phyloP scores from a whole-genome alignment of 2,329 filamentous ascomycete genomes.

The Geosmithia putterillii region DNA sequence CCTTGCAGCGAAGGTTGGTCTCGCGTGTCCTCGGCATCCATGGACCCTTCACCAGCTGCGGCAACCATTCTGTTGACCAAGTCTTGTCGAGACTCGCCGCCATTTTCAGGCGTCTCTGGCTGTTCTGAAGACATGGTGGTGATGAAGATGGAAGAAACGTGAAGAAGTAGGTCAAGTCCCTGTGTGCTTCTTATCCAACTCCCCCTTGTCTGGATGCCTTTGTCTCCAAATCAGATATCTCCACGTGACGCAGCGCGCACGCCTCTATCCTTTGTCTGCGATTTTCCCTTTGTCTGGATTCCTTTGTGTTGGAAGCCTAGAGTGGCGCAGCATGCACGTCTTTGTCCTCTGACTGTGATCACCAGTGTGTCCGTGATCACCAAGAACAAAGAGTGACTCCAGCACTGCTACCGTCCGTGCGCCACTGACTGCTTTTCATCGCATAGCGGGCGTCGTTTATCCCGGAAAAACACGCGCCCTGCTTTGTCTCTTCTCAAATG shows the following conservation, averaged over 20 bases:
- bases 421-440: background rate
- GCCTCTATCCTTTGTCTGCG: background rate
- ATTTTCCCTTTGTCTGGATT: no score
- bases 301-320: no score
- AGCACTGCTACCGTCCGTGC: background rate
- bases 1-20: slow-evolving; percentile 7
- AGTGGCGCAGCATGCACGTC: no score
- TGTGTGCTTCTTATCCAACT: no score
- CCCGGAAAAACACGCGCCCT: background rate
- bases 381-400: no score
- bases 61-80: slow-evolving; percentile 6
- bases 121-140: slow-evolving; percentile 4
- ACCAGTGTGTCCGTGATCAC: no score
- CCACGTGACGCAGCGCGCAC: background rate
- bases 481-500: background rate
- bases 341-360: no score
- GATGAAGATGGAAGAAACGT: background rate
- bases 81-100: background rate
- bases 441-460: background rate
- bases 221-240: no score
- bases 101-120: slow-evolving; percentile 1
- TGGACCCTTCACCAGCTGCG: slow-evolving; percentile 5
- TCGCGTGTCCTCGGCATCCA: background rate
- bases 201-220: no score
- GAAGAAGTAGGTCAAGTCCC: background rate